Conservation (phyloP, 352 stramenopile genomes). For the Phytophthora sojae region DNA sequence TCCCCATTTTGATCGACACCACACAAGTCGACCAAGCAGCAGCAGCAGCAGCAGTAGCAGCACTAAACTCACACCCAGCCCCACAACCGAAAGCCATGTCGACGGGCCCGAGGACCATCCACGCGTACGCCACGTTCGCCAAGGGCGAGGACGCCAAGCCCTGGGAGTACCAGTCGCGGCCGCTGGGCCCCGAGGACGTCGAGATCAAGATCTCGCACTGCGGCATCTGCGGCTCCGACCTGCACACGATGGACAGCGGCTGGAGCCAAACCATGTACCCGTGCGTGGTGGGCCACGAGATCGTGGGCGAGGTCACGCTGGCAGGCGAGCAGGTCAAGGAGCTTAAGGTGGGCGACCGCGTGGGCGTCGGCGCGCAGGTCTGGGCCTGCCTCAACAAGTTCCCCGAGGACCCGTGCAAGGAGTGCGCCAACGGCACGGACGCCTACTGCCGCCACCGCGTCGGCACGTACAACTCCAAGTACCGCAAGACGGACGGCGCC, state of each 20-base stretch:
- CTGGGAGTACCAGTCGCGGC: constrained; percentile 42
- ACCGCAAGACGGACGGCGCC: no score
- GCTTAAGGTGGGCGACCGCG: no score
- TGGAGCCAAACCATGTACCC: constrained; percentile 37
- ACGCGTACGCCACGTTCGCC: constrained; percentile 45
- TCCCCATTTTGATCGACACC: constrained; percentile 24
- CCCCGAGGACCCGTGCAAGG: no score
- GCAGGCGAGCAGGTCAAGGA: no score
- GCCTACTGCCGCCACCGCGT: no score
- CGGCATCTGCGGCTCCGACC: constrained; percentile 23
- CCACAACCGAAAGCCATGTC: constrained; percentile 18
- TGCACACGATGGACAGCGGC: constrained; percentile 30
- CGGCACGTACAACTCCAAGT: no score
- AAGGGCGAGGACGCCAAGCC: constrained; percentile 34
- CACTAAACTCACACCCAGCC: neutral
- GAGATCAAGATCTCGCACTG: constrained; percentile 33
- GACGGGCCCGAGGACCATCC: neutral
- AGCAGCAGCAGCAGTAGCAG: no score
- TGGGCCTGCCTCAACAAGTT: no score
- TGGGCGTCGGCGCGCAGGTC: no score
- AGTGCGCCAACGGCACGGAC: no score
- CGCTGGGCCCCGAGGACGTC: constrained; percentile 16
- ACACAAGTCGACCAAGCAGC: constrained; percentile 21
- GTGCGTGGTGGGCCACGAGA: no score
- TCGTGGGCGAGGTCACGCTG: no score